Percentiles rank a stretch among this genome's conserved stretches.
Evolutionary conservation across 768 basidiomycete genomes (phyloP).

Genomic region (Tylopilus rubrobrunneus): DNA sequence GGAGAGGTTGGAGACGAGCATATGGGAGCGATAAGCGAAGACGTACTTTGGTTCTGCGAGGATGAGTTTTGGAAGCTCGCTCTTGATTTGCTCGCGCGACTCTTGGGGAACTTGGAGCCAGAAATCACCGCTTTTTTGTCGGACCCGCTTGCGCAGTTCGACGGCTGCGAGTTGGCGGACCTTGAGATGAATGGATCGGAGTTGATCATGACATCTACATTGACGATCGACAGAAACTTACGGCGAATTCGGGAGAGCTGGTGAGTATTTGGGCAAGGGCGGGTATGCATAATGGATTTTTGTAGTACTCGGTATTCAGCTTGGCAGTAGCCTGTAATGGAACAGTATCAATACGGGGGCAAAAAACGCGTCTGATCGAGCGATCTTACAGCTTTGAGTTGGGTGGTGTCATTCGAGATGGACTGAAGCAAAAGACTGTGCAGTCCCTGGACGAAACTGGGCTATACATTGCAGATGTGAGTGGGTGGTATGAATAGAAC

Average conservation of each 20-base stretch:
- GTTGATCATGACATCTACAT: constrained; percentile 7
- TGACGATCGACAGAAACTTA: constrained; percentile 40
- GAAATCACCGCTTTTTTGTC: constrained; percentile 71
- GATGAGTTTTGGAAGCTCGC: constrained; percentile 72
- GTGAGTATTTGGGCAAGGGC: constrained; percentile 86
- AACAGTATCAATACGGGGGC: constrained; percentile 5
- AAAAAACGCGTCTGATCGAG: constrained; percentile 25
- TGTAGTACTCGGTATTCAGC: constrained; percentile 92
- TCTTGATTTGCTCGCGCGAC: constrained; percentile 81
- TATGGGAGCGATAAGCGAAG: not conserved
- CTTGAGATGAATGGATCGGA: constrained; percentile 37
- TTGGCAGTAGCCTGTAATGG: constrained; percentile 75
- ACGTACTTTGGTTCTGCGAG: constrained; percentile 74
- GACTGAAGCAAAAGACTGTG: constrained; percentile 85
- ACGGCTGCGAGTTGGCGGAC: constrained; percentile 96
- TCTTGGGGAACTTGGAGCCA: constrained; percentile 72
- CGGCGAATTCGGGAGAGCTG: constrained; percentile 77
- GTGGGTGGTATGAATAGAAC: not conserved
- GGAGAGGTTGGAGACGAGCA: constrained; percentile 3
- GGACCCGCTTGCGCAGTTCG: constrained; percentile 90
- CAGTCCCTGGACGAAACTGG: constrained; percentile 72
- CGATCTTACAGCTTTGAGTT: constrained; percentile 79
- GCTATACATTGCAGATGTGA: constrained; percentile 35
- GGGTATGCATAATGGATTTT: constrained; percentile 84
- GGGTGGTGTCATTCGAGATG: constrained; percentile 75